Evolutionary conservation across 140 eudicot genomes (phyloP).

Genomic region (Senecio squalidus): DNA sequence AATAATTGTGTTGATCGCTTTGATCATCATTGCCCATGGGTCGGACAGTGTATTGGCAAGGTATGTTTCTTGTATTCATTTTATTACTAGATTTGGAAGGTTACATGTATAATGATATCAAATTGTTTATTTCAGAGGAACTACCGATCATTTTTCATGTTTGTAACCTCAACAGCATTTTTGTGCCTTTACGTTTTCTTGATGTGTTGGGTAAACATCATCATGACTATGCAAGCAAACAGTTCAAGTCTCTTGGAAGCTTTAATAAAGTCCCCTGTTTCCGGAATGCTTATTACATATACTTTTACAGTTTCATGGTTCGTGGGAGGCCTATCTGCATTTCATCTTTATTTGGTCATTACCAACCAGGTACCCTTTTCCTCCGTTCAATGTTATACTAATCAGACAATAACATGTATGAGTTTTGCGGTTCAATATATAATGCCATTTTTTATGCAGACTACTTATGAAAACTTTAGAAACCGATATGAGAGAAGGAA

Average conservation of each 20-base stretch:
- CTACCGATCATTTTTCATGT: constrained; percentile 57
- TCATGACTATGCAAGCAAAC: constrained; percentile 22
- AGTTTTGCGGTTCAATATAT: too few species aligned
- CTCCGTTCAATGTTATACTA: background rate
- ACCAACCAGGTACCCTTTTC: constrained; percentile 24
- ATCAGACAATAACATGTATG: too few species aligned
- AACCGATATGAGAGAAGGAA: constrained; percentile 41
- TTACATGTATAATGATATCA: constrained; percentile 2
- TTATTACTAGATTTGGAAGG: background rate
- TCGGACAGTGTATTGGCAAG: constrained; percentile 77
- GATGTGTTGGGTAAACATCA: constrained; percentile 45
- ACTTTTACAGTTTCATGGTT: constrained; percentile 52
- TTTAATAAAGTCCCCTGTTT: constrained; percentile 36
- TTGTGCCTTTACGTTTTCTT: constrained; percentile 46
- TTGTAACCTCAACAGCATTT: constrained; percentile 42
- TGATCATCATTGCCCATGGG: constrained; percentile 86
- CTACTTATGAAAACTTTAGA: constrained; percentile 61
- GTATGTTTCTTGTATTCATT: constrained; percentile 22
- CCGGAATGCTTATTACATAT: constrained; percentile 36
- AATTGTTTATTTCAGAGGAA: constrained; percentile 46
- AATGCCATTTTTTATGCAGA: constrained; percentile 34
- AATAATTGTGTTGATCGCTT: constrained; percentile 72
- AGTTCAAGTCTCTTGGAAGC: constrained; percentile 33
- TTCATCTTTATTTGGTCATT: constrained; percentile 48
- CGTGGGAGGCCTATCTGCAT: constrained; percentile 60